Base-by-base conservation (phyloP, 305 asterid genomes). In the Solanum hybrid region DNA sequence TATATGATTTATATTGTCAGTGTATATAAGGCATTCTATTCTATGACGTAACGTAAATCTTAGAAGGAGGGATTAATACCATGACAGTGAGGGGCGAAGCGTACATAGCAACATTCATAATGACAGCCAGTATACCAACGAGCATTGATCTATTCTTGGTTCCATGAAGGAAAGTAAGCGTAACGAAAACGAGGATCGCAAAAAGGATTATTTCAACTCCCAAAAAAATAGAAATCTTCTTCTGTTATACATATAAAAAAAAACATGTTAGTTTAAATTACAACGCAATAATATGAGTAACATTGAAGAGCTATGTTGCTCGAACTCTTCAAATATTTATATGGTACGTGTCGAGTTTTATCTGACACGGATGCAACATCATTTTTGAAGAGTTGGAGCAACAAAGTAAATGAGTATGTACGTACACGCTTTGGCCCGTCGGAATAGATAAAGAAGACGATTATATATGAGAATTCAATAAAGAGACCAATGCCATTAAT, bases 11-110 rank as follows among this genome's bases (percentile, higher is more conserved):
- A 34, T 78, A 22, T 5, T n/a, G 51, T 78, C 29, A 89, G 40
- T 13, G 79, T 38, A 42, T 12, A 69, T 69, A 69, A 38, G 40
- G 40, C 40, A 15, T 35, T 35, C 27, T 1, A 15, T 35, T 35
- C 27, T 1, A 11, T 7, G 7, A 8, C 6, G 1, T 17, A 60
- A 36, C 8, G 4, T 40, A 69, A 26, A 36, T 2, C 9, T 27
- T 38, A 37, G 14, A 71, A 5, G 37, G 13, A 19, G 7, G 13
- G n/a, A 72, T 17, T 19, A 34, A 14, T 79, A 95, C 99, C 97
- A 97, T 95, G 93, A 95, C 89, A 0, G 98, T 96, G 51, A 97
- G 91, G 72, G 99, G 98, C 1, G 99, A 87, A 2, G 89, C 5
- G 88, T 97, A 96, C 99, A 97, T 97, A 26, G n/a, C 5, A 1